Conservation (phyloP, 2,329 filamentous ascomycete genomes). For the Paraphaeosphaeria minitans region DNA sequence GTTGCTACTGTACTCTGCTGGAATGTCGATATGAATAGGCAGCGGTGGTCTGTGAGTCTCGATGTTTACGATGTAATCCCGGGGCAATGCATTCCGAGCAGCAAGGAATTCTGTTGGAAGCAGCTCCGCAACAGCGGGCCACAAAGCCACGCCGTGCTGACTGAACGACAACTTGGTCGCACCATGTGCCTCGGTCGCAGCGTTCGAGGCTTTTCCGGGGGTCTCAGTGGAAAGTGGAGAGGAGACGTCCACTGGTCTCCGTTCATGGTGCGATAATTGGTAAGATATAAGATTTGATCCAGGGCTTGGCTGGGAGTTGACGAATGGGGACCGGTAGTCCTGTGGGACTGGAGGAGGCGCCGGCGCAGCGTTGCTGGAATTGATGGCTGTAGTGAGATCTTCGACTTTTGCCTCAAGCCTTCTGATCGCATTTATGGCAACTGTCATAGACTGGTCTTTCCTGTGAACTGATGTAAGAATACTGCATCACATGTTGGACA, state of each 20-base stretch:
- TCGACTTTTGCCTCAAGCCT: constrained; percentile 60
- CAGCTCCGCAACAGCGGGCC: constrained; percentile 54
- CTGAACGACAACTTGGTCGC: constrained; percentile 55
- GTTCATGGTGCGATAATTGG: constrained; percentile 22
- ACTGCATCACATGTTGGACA: neutral
- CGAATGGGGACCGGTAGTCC: constrained; percentile 35
- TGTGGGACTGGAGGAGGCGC: constrained; percentile 11
- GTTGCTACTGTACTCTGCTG: constrained; percentile 39
- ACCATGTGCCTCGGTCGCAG: constrained; percentile 22
- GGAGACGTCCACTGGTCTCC: constrained; percentile 29
- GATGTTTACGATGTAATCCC: constrained; percentile 57
- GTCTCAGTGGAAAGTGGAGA: constrained; percentile 34
- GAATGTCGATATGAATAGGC: constrained; percentile 46
- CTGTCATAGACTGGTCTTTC: constrained; percentile 59
- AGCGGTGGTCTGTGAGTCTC: constrained; percentile 55
- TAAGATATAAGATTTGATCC: constrained; percentile 17
- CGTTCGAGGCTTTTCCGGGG: constrained; percentile 30
- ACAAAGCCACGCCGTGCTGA: constrained; percentile 57
- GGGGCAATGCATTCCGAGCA: constrained; percentile 47
- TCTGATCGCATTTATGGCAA: constrained; percentile 61
- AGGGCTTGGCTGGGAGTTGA: constrained; percentile 39
- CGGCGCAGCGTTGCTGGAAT: constrained; percentile 21
- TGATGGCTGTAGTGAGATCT: constrained; percentile 49
- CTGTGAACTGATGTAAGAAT: constrained; percentile 31
- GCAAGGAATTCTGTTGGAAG: constrained; percentile 51